phyloP scores from a whole-genome alignment of 768 basidiomycete genomes.

The Hygrocybe punicea region DNA sequence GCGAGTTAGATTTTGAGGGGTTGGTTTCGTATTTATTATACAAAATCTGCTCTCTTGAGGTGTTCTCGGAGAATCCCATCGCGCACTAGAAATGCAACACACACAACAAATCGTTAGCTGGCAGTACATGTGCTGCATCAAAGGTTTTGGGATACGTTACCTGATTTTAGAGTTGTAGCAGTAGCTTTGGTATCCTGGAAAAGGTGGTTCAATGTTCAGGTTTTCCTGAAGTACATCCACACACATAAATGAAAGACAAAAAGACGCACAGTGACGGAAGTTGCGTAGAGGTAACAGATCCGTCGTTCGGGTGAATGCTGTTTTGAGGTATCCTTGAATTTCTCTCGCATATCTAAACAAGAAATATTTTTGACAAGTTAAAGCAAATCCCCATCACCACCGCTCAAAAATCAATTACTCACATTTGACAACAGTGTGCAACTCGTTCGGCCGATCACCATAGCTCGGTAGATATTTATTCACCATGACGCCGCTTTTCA shows the following conservation, averaged over 20 bases:
- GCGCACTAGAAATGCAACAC: conserved; percentile 39
- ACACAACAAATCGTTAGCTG: too few species aligned
- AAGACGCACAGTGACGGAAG: conserved; percentile 54
- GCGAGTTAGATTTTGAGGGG: background rate
- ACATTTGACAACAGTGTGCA: conserved; percentile 54
- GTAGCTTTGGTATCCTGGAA: conserved; percentile 55
- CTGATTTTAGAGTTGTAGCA: conserved; percentile 48
- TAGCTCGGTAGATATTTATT: conserved; percentile 57
- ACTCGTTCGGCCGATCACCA: conserved; percentile 60
- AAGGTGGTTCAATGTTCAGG: background rate
- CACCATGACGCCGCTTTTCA: conserved; percentile 47
- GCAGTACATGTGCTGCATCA: too few species aligned
- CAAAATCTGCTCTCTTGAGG: conserved; percentile 46
- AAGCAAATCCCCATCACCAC: too few species aligned
- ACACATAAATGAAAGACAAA: background rate
- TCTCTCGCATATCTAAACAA: conserved; percentile 35
- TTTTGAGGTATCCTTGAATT: conserved; percentile 52
- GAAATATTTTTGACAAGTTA: background rate
- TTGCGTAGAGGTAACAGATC: conserved; percentile 55
- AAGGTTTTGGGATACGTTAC: conserved; percentile 28
- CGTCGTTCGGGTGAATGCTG: conserved; percentile 49
- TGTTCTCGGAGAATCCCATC: conserved; percentile 54
- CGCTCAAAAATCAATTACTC: conserved; percentile 19
- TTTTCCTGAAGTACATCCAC: background rate
- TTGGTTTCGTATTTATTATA: too few species aligned